Evolutionary conservation across 2,329 filamentous ascomycete genomes (phyloP).

Genomic region (Chaetomiaceae sp.): DNA sequence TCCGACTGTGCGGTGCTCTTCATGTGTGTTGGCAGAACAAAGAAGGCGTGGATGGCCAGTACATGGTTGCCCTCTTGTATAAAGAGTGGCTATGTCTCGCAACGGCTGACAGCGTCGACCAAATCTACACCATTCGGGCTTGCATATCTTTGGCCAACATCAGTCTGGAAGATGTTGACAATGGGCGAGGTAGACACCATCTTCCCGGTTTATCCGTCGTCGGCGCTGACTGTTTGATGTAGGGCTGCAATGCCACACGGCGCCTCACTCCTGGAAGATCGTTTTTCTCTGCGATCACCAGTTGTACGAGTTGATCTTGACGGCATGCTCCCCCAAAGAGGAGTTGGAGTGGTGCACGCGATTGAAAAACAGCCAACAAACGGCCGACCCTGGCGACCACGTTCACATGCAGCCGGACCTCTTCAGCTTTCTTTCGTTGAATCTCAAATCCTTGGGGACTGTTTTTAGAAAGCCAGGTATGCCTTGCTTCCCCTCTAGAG

Average conservation of each 20-base stretch:
- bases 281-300: slow-evolving; percentile 72
- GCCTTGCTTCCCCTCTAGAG: slow-evolving; percentile 4
- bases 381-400: slow-evolving; percentile 43
- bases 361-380: slow-evolving; percentile 45
- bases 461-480: slow-evolving; percentile 67
- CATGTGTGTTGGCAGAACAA: slow-evolving; percentile 75
- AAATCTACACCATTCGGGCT: slow-evolving; percentile 66
- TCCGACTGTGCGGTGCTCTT: slow-evolving; percentile 74
- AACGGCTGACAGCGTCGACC: slow-evolving; percentile 55
- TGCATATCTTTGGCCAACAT: slow-evolving; percentile 63
- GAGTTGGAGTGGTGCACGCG: slow-evolving; percentile 72
- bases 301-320: slow-evolving; percentile 79
- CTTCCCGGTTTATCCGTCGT: slow-evolving; percentile 13
- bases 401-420: slow-evolving; percentile 42
- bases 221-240: slow-evolving; percentile 2
- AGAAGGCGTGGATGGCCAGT: slow-evolving; percentile 64
- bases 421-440: slow-evolving; percentile 59
- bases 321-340: slow-evolving; percentile 75
- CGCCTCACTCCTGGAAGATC: slow-evolving; percentile 86
- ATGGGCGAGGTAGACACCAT: slow-evolving; percentile 57
- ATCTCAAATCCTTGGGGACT: slow-evolving; percentile 67
- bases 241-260: slow-evolving; percentile 84
- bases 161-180: slow-evolving; percentile 65
- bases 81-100: slow-evolving; percentile 73
- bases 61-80: slow-evolving; percentile 83